Conservation (phyloP, 257 asterid genomes). For the Penstemon newberryi region DNA sequence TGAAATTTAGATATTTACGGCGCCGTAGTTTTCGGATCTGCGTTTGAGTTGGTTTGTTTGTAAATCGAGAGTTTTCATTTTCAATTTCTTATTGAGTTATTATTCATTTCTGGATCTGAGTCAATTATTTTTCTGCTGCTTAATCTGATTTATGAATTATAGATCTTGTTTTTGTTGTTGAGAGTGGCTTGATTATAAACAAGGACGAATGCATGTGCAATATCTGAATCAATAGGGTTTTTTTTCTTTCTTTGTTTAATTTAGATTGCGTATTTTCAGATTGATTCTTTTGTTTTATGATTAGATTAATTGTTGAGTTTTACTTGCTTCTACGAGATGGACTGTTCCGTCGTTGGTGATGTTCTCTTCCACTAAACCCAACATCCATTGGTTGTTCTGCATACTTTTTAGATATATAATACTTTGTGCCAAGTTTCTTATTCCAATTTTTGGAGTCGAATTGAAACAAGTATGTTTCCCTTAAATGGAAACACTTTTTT, state of each 20-base stretch:
- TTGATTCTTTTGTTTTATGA: not conserved
- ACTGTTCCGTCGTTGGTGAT: not conserved
- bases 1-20: constrained; percentile 26
- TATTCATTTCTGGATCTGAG: constrained; percentile 19
- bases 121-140: not conserved
- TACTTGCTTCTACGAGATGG: not conserved
- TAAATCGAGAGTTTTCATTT: not conserved
- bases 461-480: too few species aligned
- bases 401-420: too few species aligned
- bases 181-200: not conserved
- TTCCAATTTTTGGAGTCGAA: too few species aligned
- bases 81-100: not conserved
- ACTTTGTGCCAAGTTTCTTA: too few species aligned
- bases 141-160: constrained; percentile 12
- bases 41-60: not conserved
- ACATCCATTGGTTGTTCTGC: not conserved
- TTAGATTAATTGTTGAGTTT: not conserved
- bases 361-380: not conserved
- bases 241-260: not conserved
- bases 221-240: not conserved
- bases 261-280: not conserved
- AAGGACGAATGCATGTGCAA: constrained; percentile 2
- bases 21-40: not conserved
- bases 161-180: not conserved
- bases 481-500: too few species aligned